phyloP scores from a whole-genome alignment of 1,284 basidiomycete species.

The Mycocalia duriaeana region DNA sequence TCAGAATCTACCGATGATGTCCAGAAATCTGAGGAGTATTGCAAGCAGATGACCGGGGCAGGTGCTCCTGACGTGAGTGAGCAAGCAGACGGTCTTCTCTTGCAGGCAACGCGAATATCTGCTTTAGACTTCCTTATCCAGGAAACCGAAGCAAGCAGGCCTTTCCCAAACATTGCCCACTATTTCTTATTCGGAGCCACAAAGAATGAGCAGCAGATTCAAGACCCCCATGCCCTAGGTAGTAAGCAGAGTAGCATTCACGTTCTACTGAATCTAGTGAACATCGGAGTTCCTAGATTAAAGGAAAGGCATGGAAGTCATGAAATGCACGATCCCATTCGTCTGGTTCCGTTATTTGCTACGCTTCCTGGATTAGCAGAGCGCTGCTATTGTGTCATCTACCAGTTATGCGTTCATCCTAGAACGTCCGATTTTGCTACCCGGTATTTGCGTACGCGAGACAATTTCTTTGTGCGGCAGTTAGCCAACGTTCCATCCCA shows the following conservation, averaged over 20 bases:
- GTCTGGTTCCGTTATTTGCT: constrained; percentile 54
- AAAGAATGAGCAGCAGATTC: constrained; percentile 52
- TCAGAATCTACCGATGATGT: constrained; percentile 58
- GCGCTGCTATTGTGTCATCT: constrained; percentile 78
- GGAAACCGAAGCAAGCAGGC: constrained; percentile 60
- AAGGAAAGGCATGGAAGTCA: constrained; percentile 42
- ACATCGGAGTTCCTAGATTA: constrained; percentile 58
- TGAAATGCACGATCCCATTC: constrained; percentile 26
- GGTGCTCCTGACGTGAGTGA: constrained; percentile 55
- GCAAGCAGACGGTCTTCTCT: constrained; percentile 41
- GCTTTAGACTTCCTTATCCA: constrained; percentile 85
- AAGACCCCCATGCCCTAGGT: constrained; percentile 72
- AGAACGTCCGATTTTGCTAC: constrained; percentile 80
- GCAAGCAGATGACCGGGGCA: constrained; percentile 64
- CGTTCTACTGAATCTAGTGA: constrained; percentile 76
- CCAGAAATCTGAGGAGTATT: constrained; percentile 49
- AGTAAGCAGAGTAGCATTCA: constrained; percentile 74
- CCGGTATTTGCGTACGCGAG: constrained; percentile 84
- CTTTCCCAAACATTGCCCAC: constrained; percentile 86
- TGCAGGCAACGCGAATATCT: constrained; percentile 74
- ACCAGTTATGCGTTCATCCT: constrained; percentile 84
- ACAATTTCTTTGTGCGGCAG: constrained; percentile 88
- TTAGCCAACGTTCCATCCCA: constrained; percentile 69
- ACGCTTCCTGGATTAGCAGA: constrained; percentile 81
- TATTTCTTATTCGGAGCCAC: constrained; percentile 77